Conservation (phyloP, 2,329 filamentous ascomycete species). For the Capronia coronata region DNA sequence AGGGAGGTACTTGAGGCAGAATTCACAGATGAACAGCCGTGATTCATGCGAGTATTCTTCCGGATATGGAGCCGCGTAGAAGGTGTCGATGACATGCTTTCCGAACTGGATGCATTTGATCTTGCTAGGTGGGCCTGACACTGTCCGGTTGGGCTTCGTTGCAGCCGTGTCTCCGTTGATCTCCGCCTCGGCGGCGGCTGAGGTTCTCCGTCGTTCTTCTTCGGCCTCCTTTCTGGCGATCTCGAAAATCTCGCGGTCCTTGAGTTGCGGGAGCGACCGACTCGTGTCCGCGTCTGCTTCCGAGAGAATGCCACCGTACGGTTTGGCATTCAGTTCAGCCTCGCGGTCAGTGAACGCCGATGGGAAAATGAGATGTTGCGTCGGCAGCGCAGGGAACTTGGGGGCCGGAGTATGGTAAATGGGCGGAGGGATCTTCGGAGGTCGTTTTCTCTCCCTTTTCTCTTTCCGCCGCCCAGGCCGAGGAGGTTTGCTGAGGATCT, state of each 20-base stretch:
- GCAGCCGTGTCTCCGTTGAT: slow-evolving; percentile 59
- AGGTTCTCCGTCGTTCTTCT: slow-evolving; percentile 70
- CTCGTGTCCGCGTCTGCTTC: slow-evolving; percentile 87
- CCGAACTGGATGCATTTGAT: slow-evolving; percentile 99
- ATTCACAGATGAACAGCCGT: slow-evolving; percentile 98
- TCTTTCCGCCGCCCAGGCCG: slow-evolving; percentile 52
- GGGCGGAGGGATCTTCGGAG: slow-evolving; percentile 38
- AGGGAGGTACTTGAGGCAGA: slow-evolving; percentile 99
- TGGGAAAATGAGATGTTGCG: slow-evolving; percentile 39
- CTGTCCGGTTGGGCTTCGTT: slow-evolving; percentile 62
- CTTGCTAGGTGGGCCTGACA: slow-evolving; percentile 81
- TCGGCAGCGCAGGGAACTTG: slow-evolving; percentile 29
- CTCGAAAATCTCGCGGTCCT: slow-evolving; percentile 81
- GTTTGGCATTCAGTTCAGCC: slow-evolving; percentile 79
- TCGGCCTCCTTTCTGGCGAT: slow-evolving; percentile 85
- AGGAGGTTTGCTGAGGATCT: slow-evolving; percentile 54
- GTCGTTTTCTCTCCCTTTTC: slow-evolving; percentile 31
- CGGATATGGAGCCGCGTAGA: slow-evolving; percentile 96
- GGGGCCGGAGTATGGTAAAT: slow-evolving; percentile 45
- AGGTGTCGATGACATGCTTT: slow-evolving; percentile 95
- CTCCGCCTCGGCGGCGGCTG: slow-evolving; percentile 44
- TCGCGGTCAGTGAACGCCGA: slow-evolving; percentile 78
- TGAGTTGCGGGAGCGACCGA: slow-evolving; percentile 71
- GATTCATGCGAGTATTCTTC: slow-evolving; percentile 97
- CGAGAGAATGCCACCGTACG: slow-evolving; percentile 86